Base-by-base conservation (phyloP, 1,139 yeast genomes). In the Diutina ranongensis region DNA sequence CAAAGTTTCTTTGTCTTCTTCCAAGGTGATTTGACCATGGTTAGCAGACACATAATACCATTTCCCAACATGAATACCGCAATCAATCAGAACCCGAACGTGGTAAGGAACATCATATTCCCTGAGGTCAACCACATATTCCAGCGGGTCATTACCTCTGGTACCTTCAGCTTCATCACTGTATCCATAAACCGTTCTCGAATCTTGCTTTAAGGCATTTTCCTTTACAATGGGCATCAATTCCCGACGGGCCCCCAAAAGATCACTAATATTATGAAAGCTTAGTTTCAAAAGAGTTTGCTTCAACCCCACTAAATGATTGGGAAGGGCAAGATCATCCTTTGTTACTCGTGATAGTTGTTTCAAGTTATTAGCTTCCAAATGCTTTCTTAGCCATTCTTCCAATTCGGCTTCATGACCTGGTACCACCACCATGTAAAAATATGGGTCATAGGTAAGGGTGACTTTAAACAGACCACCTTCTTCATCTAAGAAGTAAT, bases 21-120 rank as follows among this genome's bases (percentile, higher is more conserved):
- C 71, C 40, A 86, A 66, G 2, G 63, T 65, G 8, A 80, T 67
- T 8, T 69, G 70, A 0, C 83, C 80, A 45, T 78, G 79, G 32
- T 71, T 65, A 4, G 83, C 81, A 48, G 76, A 76, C 1, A 92
- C 94, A 36, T 78, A 73, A 59, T 92, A 94, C 99, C 99, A 94
- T 63, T 89, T 89, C 16, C 98, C 98, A 4, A 89, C 94, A 52
- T 98, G 71, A 40, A 92, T 69, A 54, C 86, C 72, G 50, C 74
- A 74, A 62, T 94, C 98, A 28, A 94, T 94, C 16, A 96, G 81
- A 0, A 92, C 97, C 51, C 99, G 76, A 1, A 89, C 97, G 57
- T 89, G 96, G 57, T 85, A 94, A 0, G 98, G 98, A 1, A 94
- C 97, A 59, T 94, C 99, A 55, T 85, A 89, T 60, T 94, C 99